phyloP scores from a whole-genome alignment of 129 eudicot species.

The Tanacetum coccineum region DNA sequence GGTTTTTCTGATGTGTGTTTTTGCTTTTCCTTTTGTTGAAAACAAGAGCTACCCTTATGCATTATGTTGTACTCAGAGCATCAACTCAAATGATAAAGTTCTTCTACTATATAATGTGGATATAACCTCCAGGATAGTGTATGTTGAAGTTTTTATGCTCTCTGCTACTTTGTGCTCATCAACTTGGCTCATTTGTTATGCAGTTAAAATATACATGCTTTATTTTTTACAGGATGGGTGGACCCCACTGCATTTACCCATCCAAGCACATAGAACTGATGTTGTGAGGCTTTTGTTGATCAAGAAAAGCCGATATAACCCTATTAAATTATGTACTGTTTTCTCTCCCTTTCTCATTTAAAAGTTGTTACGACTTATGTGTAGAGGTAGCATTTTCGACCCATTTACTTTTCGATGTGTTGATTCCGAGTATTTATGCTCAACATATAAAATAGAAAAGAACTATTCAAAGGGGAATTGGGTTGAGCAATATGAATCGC shows the following conservation, averaged over 20 bases:
- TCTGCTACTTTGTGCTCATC: constrained; percentile 2
- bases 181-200: neutral
- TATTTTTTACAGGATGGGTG: constrained; percentile 66
- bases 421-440: neutral
- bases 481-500: neutral
- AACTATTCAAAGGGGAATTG: neutral
- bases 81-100: constrained; percentile 78
- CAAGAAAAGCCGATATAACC: constrained; percentile 78
- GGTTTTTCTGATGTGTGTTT: neutral
- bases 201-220: constrained; percentile 8
- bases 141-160: constrained; percentile 16
- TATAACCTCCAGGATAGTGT: constrained; percentile 81
- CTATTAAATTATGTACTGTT: constrained; percentile 52
- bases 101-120: constrained; percentile 81
- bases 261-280: constrained; percentile 90
- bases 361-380: neutral
- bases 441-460: too few species aligned
- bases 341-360: neutral
- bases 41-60: constrained; percentile 95
- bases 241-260: constrained; percentile 91
- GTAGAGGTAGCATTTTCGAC: neutral
- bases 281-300: constrained; percentile 72
- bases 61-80: constrained; percentile 76
- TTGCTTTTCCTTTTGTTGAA: neutral
- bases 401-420: neutral